phyloP scores from a whole-genome alignment of 2,329 filamentous ascomycete species.

The Calonectria multiphialidica region DNA sequence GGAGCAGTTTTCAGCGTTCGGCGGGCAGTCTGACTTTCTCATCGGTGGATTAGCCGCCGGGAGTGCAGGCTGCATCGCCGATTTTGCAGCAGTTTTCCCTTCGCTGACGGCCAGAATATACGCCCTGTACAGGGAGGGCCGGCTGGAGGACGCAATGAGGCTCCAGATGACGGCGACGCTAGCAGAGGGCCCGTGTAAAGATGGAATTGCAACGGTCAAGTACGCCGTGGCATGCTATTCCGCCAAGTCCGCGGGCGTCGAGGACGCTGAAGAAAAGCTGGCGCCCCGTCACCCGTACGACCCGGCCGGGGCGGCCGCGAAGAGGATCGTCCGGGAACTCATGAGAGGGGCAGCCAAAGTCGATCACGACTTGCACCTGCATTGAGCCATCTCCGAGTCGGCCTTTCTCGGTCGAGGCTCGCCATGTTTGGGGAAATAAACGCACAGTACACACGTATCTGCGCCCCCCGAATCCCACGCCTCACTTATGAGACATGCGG shows the following conservation, averaged over 20 bases:
- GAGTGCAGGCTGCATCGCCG: slow-evolving; percentile 71
- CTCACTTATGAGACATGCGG: not conserved
- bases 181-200: slow-evolving; percentile 75
- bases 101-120: slow-evolving; percentile 70
- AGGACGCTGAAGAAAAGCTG: slow-evolving; percentile 68
- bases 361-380: slow-evolving; percentile 45
- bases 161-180: slow-evolving; percentile 73
- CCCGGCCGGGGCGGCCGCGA: slow-evolving; percentile 56
- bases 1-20: slow-evolving; percentile 74
- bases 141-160: slow-evolving; percentile 67
- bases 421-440: not conserved
- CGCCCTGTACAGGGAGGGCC: slow-evolving; percentile 69
- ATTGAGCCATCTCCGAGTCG: not conserved
- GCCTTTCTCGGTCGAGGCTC: not conserved
- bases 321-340: slow-evolving; percentile 52
- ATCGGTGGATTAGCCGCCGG: slow-evolving; percentile 70
- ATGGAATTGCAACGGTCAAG: slow-evolving; percentile 76
- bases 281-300: slow-evolving; percentile 73
- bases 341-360: slow-evolving; percentile 59
- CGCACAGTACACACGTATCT: not conserved
- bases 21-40: slow-evolving; percentile 80
- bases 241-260: slow-evolving; percentile 69
- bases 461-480: not conserved
- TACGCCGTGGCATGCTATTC: slow-evolving; percentile 73
- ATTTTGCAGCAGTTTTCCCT: slow-evolving; percentile 73